Evolutionary conservation across 2,329 filamentous ascomycete species (phyloP).

Genomic region (Claviceps pazoutovae): DNA sequence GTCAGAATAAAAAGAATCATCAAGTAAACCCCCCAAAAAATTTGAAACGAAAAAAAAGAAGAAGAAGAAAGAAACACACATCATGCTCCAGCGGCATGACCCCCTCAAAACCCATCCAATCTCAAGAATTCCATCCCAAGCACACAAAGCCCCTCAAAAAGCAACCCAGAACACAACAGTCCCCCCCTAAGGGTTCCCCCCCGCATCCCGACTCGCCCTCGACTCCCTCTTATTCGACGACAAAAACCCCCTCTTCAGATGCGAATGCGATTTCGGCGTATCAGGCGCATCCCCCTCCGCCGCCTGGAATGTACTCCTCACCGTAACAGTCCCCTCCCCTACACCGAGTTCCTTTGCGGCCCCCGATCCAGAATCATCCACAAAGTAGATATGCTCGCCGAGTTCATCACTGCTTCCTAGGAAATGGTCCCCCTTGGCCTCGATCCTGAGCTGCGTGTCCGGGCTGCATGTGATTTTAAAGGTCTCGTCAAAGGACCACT

Average conservation of each 20-base stretch:
- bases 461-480: constrained; percentile 68
- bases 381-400: constrained; percentile 76
- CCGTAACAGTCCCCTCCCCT: constrained; percentile 55
- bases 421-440: constrained; percentile 71
- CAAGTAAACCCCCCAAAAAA: background rate
- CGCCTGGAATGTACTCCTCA: constrained; percentile 59
- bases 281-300: constrained; percentile 31
- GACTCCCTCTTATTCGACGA: constrained; percentile 40
- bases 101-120: too few relatives aligned
- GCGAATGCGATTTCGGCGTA: constrained; percentile 30
- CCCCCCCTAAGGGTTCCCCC: constrained; percentile 20
- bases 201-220: constrained; percentile 29
- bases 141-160: background rate
- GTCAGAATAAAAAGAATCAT: background rate
- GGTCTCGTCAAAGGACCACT: constrained; percentile 59
- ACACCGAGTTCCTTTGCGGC: constrained; percentile 61
- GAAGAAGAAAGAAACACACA: background rate
- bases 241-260: constrained; percentile 40
- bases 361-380: constrained; percentile 62
- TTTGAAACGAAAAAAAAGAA: background rate
- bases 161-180: constrained; percentile 7
- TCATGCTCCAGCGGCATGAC: too few relatives aligned
- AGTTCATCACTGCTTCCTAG: constrained; percentile 75
- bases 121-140: too few relatives aligned
- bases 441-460: constrained; percentile 74